A percentile compares a stretch with the other conserved stretches of the same genome.
Evolutionary conservation across 495 filamentous ascomycete genomes (phyloP).

Genomic region (Podospora comata): DNA sequence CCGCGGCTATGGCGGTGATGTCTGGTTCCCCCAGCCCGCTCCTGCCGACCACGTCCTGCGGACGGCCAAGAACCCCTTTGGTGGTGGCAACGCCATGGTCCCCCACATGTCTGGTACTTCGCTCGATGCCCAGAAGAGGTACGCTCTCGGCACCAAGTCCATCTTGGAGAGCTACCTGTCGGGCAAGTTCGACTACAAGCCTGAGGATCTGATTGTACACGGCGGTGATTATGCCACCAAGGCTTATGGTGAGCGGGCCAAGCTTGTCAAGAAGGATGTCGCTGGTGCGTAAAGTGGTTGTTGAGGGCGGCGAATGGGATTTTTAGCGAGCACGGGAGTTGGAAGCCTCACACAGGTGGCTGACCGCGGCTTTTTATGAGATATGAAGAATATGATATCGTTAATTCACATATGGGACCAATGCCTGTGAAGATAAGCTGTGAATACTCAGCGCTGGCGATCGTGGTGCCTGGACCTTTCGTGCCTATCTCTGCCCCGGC

Average conservation of each 20-base stretch:
- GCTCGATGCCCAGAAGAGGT: conserved; percentile 94
- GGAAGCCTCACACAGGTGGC: not conserved
- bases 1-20: conserved; percentile 94
- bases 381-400: not conserved
- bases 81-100: conserved; percentile 96
- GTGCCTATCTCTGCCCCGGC: conserved; percentile 17
- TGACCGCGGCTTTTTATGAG: not conserved
- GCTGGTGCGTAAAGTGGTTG: not conserved
- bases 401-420: not conserved
- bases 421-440: not conserved
- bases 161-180: conserved; percentile 90
- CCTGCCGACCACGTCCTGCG: conserved; percentile 93
- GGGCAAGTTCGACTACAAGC: conserved; percentile 80
- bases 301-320: not conserved
- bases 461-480: conserved; percentile 15
- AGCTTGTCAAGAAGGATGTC: conserved; percentile 24
- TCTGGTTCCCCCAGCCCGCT: conserved; percentile 81
- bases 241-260: conserved; percentile 82
- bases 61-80: conserved; percentile 89
- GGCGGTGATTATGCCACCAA: conserved; percentile 92
- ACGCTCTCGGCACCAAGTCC: conserved; percentile 81
- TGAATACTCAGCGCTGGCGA: not conserved
- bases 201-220: conserved; percentile 89
- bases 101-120: conserved; percentile 98
- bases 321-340: not conserved